These are phyloP conservation scores for Cladorrhinum samala DNA, from an alignment of 495 filamentous ascomycete species.

Conservation along the genomic window DNA sequence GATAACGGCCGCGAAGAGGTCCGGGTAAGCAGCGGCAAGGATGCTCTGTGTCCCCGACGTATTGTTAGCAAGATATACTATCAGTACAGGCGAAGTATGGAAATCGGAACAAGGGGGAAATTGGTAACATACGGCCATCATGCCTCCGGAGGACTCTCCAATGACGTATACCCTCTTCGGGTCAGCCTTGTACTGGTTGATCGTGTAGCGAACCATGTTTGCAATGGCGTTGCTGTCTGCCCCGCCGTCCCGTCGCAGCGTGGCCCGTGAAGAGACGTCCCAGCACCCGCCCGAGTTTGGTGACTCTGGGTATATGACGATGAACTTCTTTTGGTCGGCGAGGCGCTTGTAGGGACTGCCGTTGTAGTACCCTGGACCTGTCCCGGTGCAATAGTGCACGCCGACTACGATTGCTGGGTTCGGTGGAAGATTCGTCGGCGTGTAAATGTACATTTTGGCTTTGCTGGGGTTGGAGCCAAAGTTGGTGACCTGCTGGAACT, in stretches of 20 bases:
- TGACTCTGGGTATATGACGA: slow-evolving; percentile 51
- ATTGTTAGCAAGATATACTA: background rate
- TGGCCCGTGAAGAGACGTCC: slow-evolving; percentile 52
- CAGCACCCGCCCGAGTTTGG: slow-evolving; percentile 49
- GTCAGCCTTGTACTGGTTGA: slow-evolving; percentile 44
- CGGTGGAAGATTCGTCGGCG: slow-evolving; percentile 27
- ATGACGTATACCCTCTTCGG: slow-evolving; percentile 44
- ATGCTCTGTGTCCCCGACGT: slow-evolving; percentile 34
- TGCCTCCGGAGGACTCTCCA: slow-evolving; percentile 47
- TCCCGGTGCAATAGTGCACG: slow-evolving; percentile 51
- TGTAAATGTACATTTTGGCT: slow-evolving; percentile 35
- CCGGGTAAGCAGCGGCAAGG: slow-evolving; percentile 51
- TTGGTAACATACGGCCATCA: slow-evolving; percentile 20
- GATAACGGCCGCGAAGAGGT: slow-evolving; percentile 48
- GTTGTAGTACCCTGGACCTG: slow-evolving; percentile 43
- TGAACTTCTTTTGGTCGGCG: slow-evolving; percentile 50
- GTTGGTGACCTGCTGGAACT: slow-evolving; percentile 29
- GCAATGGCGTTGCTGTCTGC: slow-evolving; percentile 54
- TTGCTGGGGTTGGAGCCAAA: slow-evolving; percentile 37
- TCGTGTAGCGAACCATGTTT: slow-evolving; percentile 53
- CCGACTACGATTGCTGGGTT: slow-evolving; percentile 44
- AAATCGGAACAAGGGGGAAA: background rate
- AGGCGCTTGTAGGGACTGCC: slow-evolving; percentile 42
- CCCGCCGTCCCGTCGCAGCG: slow-evolving; percentile 52
- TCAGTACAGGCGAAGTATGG: background rate